Base-by-base conservation (phyloP, 768 basidiomycete genomes). In the Phlegmacium glaucopus region DNA sequence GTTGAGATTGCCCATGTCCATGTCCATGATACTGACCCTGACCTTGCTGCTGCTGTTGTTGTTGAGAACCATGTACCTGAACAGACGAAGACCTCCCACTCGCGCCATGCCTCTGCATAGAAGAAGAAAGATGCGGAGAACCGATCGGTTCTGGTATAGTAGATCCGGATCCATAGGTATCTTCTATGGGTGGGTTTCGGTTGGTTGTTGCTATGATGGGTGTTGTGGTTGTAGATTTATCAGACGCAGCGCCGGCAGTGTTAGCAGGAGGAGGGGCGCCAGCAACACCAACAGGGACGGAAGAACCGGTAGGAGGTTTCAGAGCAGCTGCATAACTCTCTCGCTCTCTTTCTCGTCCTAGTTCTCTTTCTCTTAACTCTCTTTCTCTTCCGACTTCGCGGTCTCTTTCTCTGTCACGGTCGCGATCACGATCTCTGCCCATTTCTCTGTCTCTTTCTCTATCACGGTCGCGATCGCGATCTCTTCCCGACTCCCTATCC, bases 261-360 rank as follows among this genome's bases (percentile, higher is more conserved):
- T n/a, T n/a, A 34, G 11, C 18, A 29, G 7, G 45, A 28, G 10
- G 43, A 30, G 17, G 37, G 15, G 38, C 36, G 15, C n/a, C n/a
- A n/a, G 38, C 11, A 26, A 22, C 22, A 22, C 22, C 22, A n/a
- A n/a, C n/a, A 22, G 22, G 22, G 5, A 22, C 5, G 22, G 22
- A 3, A 22, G n/a, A n/a, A n/a, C n/a, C n/a, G n/a, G 2, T 22
- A 22, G 22, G 5, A 22, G 22, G 22, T 22, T 22, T 22, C 22
- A 38, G 16, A 11, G 48, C 41, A 35, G 48, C 41, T 26, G 41
- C 39, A 6, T 41, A 41, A n/a, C 15, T 41, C 15, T 41, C 39
- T 10, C 39, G n/a, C n/a, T 57, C 60, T 49, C 49, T 63, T 35
- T 63, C 63, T n/a, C n/a, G n/a, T n/a, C n/a, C n/a, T n/a, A n/a